Evolutionary conservation across 164 flowering plant genomes (phyloP).

Genomic region (Platanus orientalis): DNA sequence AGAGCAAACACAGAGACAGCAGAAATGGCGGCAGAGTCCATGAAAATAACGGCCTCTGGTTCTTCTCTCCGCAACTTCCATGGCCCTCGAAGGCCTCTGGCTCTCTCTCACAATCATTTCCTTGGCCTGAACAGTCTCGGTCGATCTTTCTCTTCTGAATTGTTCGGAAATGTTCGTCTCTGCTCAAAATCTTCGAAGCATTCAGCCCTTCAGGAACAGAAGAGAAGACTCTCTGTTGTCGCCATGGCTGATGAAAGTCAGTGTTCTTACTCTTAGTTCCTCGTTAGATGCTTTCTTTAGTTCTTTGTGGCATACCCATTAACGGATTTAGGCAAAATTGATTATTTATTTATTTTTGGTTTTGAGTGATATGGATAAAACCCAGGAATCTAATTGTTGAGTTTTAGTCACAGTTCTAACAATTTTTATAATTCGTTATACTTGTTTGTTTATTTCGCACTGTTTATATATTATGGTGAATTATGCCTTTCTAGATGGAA

Average conservation of each 20-base stretch:
- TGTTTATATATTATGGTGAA: background rate
- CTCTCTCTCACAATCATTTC: slow-evolving; percentile 14
- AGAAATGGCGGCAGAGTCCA: slow-evolving; percentile 20
- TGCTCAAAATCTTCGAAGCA: slow-evolving; percentile 7
- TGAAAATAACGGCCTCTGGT: slow-evolving; percentile 17
- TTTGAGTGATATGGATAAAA: no score
- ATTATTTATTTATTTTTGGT: no score
- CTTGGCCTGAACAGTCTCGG: slow-evolving; percentile 3
- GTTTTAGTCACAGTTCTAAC: no score
- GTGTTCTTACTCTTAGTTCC: background rate
- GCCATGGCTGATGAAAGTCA: slow-evolving; percentile 42
- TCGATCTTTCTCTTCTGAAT: slow-evolving; percentile 13
- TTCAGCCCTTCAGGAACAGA: slow-evolving; percentile 7
- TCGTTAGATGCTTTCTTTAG: no score
- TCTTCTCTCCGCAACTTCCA: slow-evolving; percentile 8
- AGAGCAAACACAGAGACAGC: background rate
- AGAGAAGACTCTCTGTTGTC: slow-evolving; percentile 19
- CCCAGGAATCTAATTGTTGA: no score
- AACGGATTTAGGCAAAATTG: slow-evolving; percentile 3
- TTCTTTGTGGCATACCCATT: background rate
- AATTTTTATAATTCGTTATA: no score
- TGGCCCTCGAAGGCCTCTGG: slow-evolving; percentile 10
- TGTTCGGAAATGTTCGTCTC: slow-evolving; percentile 23
- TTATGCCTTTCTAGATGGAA: background rate
- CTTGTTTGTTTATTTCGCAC: background rate